A percentile compares a stretch with the other conserved stretches of the same genome.
These are phyloP conservation scores for Rhizoclosmatium sp. DNA, from an alignment of 192 early-diverging fungal species.

Conservation along the genomic window DNA sequence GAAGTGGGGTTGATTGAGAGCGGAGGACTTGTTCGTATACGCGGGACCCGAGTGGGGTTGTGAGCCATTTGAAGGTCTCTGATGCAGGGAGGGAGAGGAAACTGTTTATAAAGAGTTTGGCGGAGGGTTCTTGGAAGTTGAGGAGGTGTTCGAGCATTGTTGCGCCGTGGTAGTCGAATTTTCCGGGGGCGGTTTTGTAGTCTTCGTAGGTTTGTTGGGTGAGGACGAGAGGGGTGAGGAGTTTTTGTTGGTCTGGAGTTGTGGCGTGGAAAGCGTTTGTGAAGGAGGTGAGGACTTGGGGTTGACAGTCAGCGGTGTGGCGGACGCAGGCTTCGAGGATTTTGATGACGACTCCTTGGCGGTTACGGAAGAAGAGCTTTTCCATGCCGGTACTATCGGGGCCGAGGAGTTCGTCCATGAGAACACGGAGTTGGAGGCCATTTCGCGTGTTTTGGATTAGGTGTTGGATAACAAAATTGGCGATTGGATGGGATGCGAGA, in stretches of 20 bases:
- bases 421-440: slow-evolving; percentile 63
- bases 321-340: slow-evolving; percentile 71
- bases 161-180: slow-evolving; percentile 64
- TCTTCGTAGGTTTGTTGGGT: slow-evolving; percentile 66
- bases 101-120: slow-evolving; percentile 67
- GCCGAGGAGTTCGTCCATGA: slow-evolving; percentile 69
- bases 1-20: slow-evolving; percentile 60
- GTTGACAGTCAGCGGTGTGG: slow-evolving; percentile 64
- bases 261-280: slow-evolving; percentile 62
- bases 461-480: slow-evolving; percentile 88
- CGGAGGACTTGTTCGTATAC: slow-evolving; percentile 74
- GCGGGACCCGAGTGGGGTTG: slow-evolving; percentile 75
- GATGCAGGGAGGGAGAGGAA: slow-evolving; percentile 64
- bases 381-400: slow-evolving; percentile 51
- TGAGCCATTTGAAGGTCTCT: slow-evolving; percentile 63
- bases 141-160: slow-evolving; percentile 72
- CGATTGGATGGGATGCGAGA: slow-evolving; percentile 71
- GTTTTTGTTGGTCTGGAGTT: slow-evolving; percentile 57
- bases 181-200: slow-evolving; percentile 47
- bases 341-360: slow-evolving; percentile 76
- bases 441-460: slow-evolving; percentile 71
- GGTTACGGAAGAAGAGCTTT: slow-evolving; percentile 66
- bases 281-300: slow-evolving; percentile 62
- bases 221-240: slow-evolving; percentile 68
- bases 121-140: slow-evolving; percentile 65